Conservation (phyloP, 73 alveolate species). For the Blepharisma japonicum region DNA sequence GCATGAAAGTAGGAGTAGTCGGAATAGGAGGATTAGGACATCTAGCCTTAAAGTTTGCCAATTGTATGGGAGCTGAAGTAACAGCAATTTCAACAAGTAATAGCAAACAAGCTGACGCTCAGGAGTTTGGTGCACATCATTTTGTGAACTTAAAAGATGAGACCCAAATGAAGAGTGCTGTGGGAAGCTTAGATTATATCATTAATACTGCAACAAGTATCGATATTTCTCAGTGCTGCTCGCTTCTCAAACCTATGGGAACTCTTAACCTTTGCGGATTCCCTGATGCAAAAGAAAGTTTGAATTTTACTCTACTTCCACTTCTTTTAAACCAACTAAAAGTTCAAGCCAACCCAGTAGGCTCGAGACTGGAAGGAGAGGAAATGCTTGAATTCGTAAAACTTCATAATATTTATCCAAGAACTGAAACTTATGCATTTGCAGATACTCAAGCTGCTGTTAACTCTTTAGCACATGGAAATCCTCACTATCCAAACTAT, state of each 20-base stretch:
- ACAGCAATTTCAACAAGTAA: slow-evolving; percentile 63
- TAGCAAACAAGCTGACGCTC: slow-evolving; percentile 53
- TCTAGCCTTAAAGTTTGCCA: slow-evolving; percentile 64
- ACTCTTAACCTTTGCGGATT: slow-evolving; percentile 53
- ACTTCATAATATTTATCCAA: slow-evolving; percentile 41
- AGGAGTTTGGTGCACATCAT: slow-evolving; percentile 68
- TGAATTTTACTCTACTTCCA: slow-evolving; percentile 36
- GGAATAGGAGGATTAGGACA: slow-evolving; percentile 86
- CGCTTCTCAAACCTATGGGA: slow-evolving; percentile 45
- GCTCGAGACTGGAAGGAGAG: slow-evolving; percentile 1
- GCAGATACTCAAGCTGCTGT: not conserved
- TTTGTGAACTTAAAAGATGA: slow-evolving; percentile 46
- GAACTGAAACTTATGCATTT: slow-evolving; percentile 23
- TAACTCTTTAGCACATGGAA: slow-evolving; percentile 60
- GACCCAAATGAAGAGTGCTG: slow-evolving; percentile 43
- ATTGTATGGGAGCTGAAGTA: slow-evolving; percentile 54
- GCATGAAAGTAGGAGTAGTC: slow-evolving; percentile 57
- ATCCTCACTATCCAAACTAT: slow-evolving; percentile 52
- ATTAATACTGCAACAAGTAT: slow-evolving; percentile 45
- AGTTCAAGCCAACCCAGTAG: too few relatives aligned
- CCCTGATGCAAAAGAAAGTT: slow-evolving; percentile 46
- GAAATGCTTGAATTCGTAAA: slow-evolving; percentile 40
- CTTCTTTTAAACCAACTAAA: slow-evolving; percentile 39
- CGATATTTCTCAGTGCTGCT: slow-evolving; percentile 30
- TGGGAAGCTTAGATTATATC: slow-evolving; percentile 51